Conservation (phyloP, 164 flowering plant species). For the Taxillus chinensis region DNA sequence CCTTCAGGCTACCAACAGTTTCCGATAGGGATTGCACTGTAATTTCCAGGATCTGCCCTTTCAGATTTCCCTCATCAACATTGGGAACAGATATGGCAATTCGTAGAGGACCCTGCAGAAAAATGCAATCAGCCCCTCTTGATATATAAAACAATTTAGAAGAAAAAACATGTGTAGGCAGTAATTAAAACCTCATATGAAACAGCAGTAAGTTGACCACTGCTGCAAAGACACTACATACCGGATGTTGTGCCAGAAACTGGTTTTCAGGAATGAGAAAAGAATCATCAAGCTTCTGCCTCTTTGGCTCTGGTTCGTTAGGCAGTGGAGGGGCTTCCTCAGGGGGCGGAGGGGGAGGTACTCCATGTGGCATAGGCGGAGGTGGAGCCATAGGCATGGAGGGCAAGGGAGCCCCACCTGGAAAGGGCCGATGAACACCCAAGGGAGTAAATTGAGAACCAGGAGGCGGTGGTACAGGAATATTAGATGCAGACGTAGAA, state of each 20-base stretch:
- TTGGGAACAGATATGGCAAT: slow-evolving; percentile 75
- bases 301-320: slow-evolving; percentile 96
- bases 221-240: slow-evolving; percentile 19
- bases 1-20: slow-evolving; percentile 86
- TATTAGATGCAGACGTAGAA: slow-evolving; percentile 23
- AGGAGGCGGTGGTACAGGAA: slow-evolving; percentile 67
- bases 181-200: background rate
- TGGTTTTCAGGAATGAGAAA: slow-evolving; percentile 83
- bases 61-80: slow-evolving; percentile 90
- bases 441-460: slow-evolving; percentile 70
- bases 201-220: background rate
- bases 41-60: slow-evolving; percentile 83
- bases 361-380: slow-evolving; percentile 76
- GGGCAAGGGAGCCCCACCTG: slow-evolving; percentile 43
- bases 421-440: slow-evolving; percentile 44
- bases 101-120: slow-evolving; percentile 67
- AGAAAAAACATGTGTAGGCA: background rate
- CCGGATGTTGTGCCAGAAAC: slow-evolving; percentile 85
- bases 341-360: slow-evolving; percentile 95
- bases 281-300: slow-evolving; percentile 85
- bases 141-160: background rate
- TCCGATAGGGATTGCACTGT: slow-evolving; percentile 77
- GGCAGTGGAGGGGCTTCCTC: slow-evolving; percentile 97
- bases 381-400: slow-evolving; percentile 57
- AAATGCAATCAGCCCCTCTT: slow-evolving; percentile 1